phyloP scores from a whole-genome alignment of 208 protist species.

The Balamuthia mandrillaris region DNA sequence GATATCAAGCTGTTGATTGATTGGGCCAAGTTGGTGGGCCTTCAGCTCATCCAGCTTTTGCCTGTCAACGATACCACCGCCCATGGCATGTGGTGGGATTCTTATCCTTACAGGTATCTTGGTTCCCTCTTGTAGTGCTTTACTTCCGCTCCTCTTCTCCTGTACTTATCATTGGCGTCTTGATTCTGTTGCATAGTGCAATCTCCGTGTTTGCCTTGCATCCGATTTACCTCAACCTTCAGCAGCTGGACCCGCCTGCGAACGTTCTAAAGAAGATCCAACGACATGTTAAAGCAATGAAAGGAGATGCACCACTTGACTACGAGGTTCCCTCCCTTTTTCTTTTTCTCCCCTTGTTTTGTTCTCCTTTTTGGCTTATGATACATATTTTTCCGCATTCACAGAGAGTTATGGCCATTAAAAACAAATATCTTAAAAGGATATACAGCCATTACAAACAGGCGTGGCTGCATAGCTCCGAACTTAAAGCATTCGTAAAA shows the following conservation, averaged over 20 bases:
- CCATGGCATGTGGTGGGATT: constrained; percentile 59
- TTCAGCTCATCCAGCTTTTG: constrained; percentile 68
- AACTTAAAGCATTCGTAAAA: constrained; percentile 38
- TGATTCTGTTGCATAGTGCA: background rate
- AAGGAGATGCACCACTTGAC: too few species aligned
- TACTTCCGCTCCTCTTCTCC: background rate
- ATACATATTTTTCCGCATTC: too few species aligned
- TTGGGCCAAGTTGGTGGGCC: constrained; percentile 47
- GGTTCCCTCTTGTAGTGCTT: background rate
- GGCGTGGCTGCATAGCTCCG: too few species aligned
- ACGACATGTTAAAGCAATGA: too few species aligned
- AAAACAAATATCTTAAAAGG: too few species aligned
- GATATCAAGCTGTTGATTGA: constrained; percentile 63
- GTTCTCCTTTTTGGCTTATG: too few species aligned
- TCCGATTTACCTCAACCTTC: constrained; percentile 72
- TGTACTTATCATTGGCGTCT: background rate
- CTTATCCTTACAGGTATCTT: constrained; percentile 70
- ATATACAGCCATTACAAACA: too few species aligned
- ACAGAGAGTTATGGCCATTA: too few species aligned
- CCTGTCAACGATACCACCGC: constrained; percentile 75
- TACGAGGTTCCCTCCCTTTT: too few species aligned
- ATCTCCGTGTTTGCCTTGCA: constrained; percentile 75
- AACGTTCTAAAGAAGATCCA: too few species aligned
- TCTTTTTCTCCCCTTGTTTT: too few species aligned
- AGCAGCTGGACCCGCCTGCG: too few species aligned